Evolutionary conservation across 2,329 filamentous ascomycete genomes (phyloP), one percentile per base, ranked within the genome.

Genomic region (Alternaria sp.): DNA sequence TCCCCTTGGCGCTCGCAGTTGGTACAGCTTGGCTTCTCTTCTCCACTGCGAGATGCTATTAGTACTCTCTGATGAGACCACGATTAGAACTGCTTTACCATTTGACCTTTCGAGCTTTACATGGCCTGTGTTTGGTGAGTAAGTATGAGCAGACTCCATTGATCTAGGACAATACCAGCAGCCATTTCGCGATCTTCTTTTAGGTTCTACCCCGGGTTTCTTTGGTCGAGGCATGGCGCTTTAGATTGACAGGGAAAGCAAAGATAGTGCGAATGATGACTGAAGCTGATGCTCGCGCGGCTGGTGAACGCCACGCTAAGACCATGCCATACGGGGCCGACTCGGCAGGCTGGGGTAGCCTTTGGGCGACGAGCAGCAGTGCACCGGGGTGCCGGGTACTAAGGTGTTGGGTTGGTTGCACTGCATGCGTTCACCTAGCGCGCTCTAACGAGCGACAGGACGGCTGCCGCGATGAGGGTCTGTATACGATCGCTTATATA

Each of bases 101-200:
- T 83, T 94, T 94, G 67, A 92, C 87, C 79, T 92, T 95, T 64
- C 91, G 87, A 67, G 87, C 86, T 82, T 94, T 94, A 82, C 92
- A 94, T 12, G 90, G 91, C 90, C 91, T 93, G 51, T 62, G 13
- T 26, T 44, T 10, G n/a, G 26, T 43, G 44, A 50, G 30, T 52
- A 26, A 3, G 51, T n/a, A 19, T 13, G 23, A 28, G 6, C 9
- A 19, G 10, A 10, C 49, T 32, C 11, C 12, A 13, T 21, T 40
- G 32, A 36, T 46, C 52, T 56, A 50, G 21, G 43, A 40, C 44
- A 40, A 80, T 80, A 89, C 89, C 89, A 91, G 77, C 89, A 91
- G 51, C 89, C 89, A 71, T 88, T 90, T 50, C 89, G 86, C 69
- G 88, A 90, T 72, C 89, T 84, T 72, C 83, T 87, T 81, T 91